phyloP scores from a whole-genome alignment of 1,284 basidiomycete species.

The Trametes polyzona region DNA sequence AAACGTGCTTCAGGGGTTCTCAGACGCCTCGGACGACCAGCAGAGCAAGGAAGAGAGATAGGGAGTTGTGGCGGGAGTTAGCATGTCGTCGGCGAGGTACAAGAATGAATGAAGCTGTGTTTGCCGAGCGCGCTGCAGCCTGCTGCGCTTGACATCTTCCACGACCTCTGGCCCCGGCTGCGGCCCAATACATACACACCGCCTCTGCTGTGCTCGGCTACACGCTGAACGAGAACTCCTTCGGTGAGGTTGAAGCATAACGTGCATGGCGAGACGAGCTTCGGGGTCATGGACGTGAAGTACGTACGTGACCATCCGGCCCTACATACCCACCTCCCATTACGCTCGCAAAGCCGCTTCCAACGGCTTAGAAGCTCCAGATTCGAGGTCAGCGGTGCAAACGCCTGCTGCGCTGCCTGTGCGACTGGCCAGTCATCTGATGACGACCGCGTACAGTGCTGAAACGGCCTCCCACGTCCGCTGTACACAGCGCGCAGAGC shows the following conservation, averaged over 20 bases:
- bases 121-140: not conserved
- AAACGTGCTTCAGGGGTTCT: not conserved
- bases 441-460: not conserved
- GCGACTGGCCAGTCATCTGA: not conserved
- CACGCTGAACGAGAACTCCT: too few relatives aligned
- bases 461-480: too few relatives aligned
- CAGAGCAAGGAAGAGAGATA: not conserved
- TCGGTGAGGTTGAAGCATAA: too few relatives aligned
- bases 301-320: too few relatives aligned
- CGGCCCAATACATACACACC: not conserved
- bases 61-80: slow-evolving; percentile 1
- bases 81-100: slow-evolving; percentile 16
- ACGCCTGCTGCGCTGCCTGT: not conserved
- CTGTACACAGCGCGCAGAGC: too few relatives aligned
- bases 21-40: not conserved
- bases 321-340: too few relatives aligned
- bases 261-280: too few relatives aligned
- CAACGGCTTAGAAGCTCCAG: too few relatives aligned
- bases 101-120: slow-evolving; percentile 12
- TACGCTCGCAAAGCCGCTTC: too few relatives aligned
- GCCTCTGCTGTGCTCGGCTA: too few relatives aligned
- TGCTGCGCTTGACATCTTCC: not conserved
- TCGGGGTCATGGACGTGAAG: too few relatives aligned
- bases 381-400: too few relatives aligned
- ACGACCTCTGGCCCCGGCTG: not conserved